Percentiles rank a stretch among this genome's conserved stretches.
Conservation (phyloP, 768 basidiomycete species). For the Lactifluus rugatus region DNA sequence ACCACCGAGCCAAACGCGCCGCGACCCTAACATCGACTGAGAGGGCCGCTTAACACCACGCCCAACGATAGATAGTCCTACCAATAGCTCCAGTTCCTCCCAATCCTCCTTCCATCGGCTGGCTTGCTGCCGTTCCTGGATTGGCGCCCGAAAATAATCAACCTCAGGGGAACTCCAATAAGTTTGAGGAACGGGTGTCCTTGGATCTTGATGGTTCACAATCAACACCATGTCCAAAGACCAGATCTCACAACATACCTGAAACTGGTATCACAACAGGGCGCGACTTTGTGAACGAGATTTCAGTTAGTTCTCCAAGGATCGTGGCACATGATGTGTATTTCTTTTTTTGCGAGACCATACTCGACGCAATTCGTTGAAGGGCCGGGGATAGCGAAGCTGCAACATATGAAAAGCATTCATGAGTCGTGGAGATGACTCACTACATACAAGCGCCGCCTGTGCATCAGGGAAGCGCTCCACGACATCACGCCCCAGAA, state of each 20-base stretch:
- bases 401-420: constrained; percentile 22
- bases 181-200: constrained; percentile 40
- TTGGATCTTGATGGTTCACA: constrained; percentile 28
- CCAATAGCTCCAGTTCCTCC: constrained; percentile 84
- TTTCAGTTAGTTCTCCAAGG: constrained; percentile 38
- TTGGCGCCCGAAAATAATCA: constrained; percentile 47
- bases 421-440: constrained; percentile 19
- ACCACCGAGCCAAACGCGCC: constrained; percentile 93
- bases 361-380: constrained; percentile 42
- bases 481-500: constrained; percentile 65
- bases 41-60: not conserved
- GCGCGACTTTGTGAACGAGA: constrained; percentile 9
- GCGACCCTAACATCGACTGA: constrained; percentile 48
- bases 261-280: constrained; percentile 23
- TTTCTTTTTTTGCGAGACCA: constrained; percentile 51
- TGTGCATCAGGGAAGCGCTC: constrained; percentile 42
- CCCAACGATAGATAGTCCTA: constrained; percentile 22
- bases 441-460: constrained; percentile 49
- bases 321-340: constrained; percentile 47
- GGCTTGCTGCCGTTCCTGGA: constrained; percentile 35
- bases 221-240: not conserved
- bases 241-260: constrained; percentile 14
- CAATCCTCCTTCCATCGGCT: constrained; percentile 92
- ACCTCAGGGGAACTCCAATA: constrained; percentile 51
- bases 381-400: constrained; percentile 45